Evolutionary conservation across 495 filamentous ascomycete genomes (phyloP).

Genomic region (Schizothecium vesticola): DNA sequence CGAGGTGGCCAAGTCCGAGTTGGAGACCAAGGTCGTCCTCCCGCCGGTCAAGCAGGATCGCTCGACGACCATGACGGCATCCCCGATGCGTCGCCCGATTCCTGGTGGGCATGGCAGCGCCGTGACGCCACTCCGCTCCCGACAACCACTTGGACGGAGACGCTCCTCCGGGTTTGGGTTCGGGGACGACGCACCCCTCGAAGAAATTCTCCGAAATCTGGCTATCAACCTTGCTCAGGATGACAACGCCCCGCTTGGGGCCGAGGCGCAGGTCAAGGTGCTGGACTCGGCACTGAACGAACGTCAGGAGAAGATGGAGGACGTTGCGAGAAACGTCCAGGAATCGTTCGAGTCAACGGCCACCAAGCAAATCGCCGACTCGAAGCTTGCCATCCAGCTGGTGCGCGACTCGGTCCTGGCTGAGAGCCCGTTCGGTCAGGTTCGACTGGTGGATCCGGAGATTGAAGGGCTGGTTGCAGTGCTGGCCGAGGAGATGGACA

Average conservation of each 20-base stretch:
- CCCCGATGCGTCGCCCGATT: conserved; percentile 15
- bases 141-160: conserved; percentile 16
- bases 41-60: conserved; percentile 9
- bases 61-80: conserved; percentile 7
- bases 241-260: conserved; percentile 7
- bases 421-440: conserved; percentile 35
- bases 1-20: conserved; percentile 22
- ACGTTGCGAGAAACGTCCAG: conserved; percentile 35
- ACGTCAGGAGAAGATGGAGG: conserved; percentile 28
- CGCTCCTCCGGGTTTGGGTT: conserved; percentile 28
- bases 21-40: conserved; percentile 10
- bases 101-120: conserved; percentile 7
- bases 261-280: conserved; percentile 11
- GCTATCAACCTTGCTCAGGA: conserved; percentile 27
- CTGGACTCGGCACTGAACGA: conserved; percentile 25
- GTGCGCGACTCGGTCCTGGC: conserved; percentile 39
- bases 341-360: conserved; percentile 33
- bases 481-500: conserved; percentile 33
- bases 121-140: conserved; percentile 25
- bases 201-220: conserved; percentile 27
- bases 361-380: conserved; percentile 34
- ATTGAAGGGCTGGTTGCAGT: conserved; percentile 32
- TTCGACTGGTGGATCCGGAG: conserved; percentile 38
- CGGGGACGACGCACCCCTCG: conserved; percentile 24
- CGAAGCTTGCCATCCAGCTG: conserved; percentile 35